Evolutionary conservation across 2,329 filamentous ascomycete genomes (phyloP).

Genomic region (Diaporthe vaccinii): DNA sequence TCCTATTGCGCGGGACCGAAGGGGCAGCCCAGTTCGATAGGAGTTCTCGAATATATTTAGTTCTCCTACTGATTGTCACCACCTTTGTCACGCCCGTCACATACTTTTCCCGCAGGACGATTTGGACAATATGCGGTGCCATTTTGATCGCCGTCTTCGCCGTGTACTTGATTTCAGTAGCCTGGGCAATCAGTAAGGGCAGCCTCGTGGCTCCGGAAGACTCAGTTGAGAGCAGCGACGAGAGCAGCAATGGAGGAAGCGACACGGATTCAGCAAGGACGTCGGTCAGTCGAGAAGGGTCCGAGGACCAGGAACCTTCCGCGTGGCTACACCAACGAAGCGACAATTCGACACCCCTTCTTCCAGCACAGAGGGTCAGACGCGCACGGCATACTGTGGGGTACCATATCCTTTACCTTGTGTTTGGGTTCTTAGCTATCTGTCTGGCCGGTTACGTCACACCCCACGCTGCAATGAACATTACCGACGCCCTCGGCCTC

Average conservation of each 20-base stretch:
- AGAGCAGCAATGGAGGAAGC: background rate
- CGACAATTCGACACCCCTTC: background rate
- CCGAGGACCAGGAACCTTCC: too few species aligned
- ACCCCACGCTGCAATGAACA: background rate
- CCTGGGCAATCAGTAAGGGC: background rate
- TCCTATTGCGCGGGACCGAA: background rate
- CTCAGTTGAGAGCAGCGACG: background rate
- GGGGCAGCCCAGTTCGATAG: background rate
- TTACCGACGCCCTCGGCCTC: background rate
- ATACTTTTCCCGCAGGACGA: background rate
- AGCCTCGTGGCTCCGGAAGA: background rate
- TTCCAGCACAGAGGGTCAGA: background rate
- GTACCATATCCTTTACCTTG: background rate
- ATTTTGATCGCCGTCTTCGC: background rate
- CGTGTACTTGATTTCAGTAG: background rate
- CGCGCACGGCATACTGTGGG: background rate
- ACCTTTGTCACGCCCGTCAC: background rate
- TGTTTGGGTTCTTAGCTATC: background rate
- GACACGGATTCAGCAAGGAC: background rate
- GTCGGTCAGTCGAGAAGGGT: background rate
- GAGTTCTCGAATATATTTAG: background rate
- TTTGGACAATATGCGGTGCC: background rate
- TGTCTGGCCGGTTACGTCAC: background rate
- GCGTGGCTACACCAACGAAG: background rate
- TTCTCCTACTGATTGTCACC: background rate